Percentiles rank a stretch among this genome's conserved stretches.
phyloP scores from a whole-genome alignment of 2,329 filamentous ascomycete species.

The Aspergillus vadensis region DNA sequence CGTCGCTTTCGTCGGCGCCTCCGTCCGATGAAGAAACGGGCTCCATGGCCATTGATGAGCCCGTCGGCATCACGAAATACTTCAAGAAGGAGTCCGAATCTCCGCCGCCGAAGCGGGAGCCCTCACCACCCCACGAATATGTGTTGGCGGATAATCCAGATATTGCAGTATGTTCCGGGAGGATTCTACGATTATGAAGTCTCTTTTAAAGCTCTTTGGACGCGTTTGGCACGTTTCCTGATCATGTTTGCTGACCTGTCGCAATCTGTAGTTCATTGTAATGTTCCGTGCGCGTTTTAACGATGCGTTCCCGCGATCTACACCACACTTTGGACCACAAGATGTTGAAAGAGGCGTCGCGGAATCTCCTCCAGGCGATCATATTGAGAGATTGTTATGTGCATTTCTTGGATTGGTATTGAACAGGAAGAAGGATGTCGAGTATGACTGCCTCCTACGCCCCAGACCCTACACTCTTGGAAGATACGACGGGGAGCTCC shows the following conservation, averaged over 20 bases:
- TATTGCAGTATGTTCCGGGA: constrained; percentile 73
- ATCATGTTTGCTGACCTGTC: constrained; percentile 39
- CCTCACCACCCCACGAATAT: constrained; percentile 88
- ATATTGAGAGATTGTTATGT: constrained; percentile 85
- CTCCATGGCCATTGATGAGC: constrained; percentile 43
- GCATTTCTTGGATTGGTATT: constrained; percentile 83
- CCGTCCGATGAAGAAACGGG: constrained; percentile 60
- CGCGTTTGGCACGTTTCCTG: constrained; percentile 33
- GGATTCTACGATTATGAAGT: constrained; percentile 40
- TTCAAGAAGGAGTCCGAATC: constrained; percentile 53
- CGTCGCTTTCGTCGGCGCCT: constrained; percentile 60
- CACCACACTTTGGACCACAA: constrained; percentile 89
- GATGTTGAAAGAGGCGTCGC: constrained; percentile 87
- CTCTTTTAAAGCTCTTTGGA: constrained; percentile 16
- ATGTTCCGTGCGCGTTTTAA: constrained; percentile 96
- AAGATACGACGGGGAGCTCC: neutral
- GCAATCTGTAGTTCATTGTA: constrained; percentile 76
- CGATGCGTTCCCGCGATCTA: constrained; percentile 83
- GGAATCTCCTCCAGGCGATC: constrained; percentile 75
- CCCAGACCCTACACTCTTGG: constrained; percentile 11
- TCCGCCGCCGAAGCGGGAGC: constrained; percentile 74
- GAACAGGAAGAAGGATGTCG: constrained; percentile 97
- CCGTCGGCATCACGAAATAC: constrained; percentile 49
- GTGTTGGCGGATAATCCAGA: constrained; percentile 87
- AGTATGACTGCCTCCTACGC: constrained; percentile 64